Evolutionary conservation across 176 grass and related monocot species (phyloP).

Genomic region (Triticum urartu): DNA sequence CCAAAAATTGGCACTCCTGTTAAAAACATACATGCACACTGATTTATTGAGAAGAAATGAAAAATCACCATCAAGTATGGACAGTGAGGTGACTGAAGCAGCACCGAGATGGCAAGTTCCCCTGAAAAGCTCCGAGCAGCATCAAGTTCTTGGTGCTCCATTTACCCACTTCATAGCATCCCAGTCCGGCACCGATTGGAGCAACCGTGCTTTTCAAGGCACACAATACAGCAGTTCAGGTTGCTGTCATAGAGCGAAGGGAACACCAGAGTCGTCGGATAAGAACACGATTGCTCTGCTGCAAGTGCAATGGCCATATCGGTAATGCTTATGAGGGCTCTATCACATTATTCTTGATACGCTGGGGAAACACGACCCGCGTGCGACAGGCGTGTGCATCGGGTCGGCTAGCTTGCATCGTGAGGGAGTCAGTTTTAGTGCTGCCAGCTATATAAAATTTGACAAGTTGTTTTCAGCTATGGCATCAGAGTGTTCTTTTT

Average conservation of each 20-base stretch:
- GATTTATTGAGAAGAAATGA: background rate
- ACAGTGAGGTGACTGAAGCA: background rate
- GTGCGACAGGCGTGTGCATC: too few relatives aligned
- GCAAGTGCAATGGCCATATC: too few relatives aligned
- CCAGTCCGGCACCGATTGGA: background rate
- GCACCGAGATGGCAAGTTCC: background rate
- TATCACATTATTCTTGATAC: too few relatives aligned
- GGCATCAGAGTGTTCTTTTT: too few relatives aligned
- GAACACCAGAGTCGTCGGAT: slow-evolving; percentile 21
- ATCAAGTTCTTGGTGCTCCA: background rate
- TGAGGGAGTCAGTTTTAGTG: too few relatives aligned
- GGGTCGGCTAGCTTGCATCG: too few relatives aligned
- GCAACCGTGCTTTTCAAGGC: background rate
- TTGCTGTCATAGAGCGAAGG: slow-evolving; percentile 15
- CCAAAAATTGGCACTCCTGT: background rate
- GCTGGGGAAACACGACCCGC: too few relatives aligned
- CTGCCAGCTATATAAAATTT: too few relatives aligned
- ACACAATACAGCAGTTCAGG: background rate
- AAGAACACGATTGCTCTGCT: background rate
- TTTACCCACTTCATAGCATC: background rate
- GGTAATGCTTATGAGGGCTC: too few relatives aligned
- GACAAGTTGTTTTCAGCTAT: too few relatives aligned
- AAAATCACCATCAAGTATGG: background rate
- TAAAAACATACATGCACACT: slow-evolving; percentile 8
- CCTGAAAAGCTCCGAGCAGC: background rate